Evolutionary conservation across 2,329 filamentous ascomycete species (phyloP).

Genomic region (Colletotrichum sp.): DNA sequence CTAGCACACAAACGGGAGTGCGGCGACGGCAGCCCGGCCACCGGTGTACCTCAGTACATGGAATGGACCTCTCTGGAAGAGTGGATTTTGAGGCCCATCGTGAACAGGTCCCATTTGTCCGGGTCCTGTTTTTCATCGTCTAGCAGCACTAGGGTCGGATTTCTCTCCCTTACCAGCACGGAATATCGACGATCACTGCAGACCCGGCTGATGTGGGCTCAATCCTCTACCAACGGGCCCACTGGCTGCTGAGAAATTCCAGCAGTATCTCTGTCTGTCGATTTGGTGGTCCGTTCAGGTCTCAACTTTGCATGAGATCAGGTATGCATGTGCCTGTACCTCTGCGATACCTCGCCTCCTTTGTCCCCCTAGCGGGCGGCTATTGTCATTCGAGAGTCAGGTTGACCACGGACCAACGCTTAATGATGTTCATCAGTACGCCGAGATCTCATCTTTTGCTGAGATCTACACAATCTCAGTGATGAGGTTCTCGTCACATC

Average conservation of each 20-base stretch:
- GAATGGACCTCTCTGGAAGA: background rate
- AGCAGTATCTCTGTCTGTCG: background rate
- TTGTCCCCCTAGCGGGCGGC: background rate
- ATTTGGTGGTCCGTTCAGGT: background rate
- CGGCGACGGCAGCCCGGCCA: background rate
- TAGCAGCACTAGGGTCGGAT: background rate
- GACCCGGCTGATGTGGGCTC: background rate
- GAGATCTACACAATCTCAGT: background rate
- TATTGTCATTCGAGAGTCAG: background rate
- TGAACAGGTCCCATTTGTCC: background rate
- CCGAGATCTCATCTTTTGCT: conserved; percentile 1
- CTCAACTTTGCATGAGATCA: background rate
- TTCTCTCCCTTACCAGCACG: background rate
- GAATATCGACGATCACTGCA: background rate
- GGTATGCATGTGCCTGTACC: background rate
- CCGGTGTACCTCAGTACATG: background rate
- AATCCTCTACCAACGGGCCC: background rate
- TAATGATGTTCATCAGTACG: background rate
- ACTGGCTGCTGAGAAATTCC: background rate
- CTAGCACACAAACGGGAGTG: background rate
- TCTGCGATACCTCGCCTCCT: background rate
- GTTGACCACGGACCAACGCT: conserved; percentile 4
- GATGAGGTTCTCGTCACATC: background rate
- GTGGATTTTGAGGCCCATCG: background rate
- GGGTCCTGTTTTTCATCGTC: background rate